These are phyloP conservation scores for Thalassiosira livingstoniorum DNA, from an alignment of 352 stramenopile genomes.

Conservation along the genomic window DNA sequence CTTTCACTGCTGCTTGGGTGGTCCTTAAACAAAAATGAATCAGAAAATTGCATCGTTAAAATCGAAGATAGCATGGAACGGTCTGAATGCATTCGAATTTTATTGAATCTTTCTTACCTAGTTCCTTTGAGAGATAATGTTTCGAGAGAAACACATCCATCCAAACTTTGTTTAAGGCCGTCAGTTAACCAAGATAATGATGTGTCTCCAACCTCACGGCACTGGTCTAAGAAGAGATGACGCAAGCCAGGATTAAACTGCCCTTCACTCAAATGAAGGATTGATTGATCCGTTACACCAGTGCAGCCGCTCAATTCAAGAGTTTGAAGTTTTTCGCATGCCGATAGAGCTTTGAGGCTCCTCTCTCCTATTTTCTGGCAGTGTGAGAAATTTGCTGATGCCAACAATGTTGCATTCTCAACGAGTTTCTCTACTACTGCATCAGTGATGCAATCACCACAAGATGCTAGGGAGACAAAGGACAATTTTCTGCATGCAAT, in stretches of 20 bases:
- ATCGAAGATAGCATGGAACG: neutral
- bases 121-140: conserved; percentile 68
- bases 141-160: conserved; percentile 51
- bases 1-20: conserved; percentile 57
- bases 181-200: conserved; percentile 89
- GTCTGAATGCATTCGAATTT: no score
- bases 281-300: conserved; percentile 86
- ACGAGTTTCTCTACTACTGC: conserved; percentile 62
- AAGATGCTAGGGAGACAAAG: conserved; percentile 61
- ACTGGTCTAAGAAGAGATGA: conserved; percentile 84
- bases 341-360: conserved; percentile 60
- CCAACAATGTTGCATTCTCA: conserved; percentile 48
- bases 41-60: neutral
- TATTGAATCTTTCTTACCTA: conserved; percentile 18
- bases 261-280: conserved; percentile 87
- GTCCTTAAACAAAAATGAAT: conserved; percentile 19
- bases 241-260: conserved; percentile 70
- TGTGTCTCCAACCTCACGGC: conserved; percentile 86
- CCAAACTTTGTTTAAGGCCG: conserved; percentile 69
- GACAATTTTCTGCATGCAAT: conserved; percentile 55
- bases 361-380: conserved; percentile 66
- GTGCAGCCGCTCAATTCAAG: conserved; percentile 78
- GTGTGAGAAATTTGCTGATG: conserved; percentile 63
- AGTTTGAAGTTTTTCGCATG: conserved; percentile 57
- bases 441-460: conserved; percentile 74